Evolutionary conservation across 202 grass and related monocot genomes (phyloP).

Genomic region (Zizania palustris): DNA sequence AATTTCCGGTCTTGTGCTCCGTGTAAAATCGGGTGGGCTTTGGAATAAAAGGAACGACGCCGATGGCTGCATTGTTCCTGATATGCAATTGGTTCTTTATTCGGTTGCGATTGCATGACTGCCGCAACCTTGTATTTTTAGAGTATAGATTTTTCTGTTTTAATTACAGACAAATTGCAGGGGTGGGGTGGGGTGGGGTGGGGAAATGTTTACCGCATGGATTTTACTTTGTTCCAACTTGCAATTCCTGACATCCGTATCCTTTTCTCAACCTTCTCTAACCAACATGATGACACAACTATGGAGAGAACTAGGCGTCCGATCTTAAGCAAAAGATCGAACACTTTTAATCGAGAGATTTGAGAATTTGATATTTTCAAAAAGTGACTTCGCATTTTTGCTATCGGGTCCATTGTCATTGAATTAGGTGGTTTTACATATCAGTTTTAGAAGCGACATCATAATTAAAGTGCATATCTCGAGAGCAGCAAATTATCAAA

Average conservation of each 20-base stretch:
- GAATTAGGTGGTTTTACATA: no score
- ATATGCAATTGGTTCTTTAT: slow-evolving; percentile 39
- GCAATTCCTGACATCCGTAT: not conserved
- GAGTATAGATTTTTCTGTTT: not conserved
- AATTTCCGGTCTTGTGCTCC: not conserved
- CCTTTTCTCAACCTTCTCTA: not conserved
- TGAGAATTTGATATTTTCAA: no score
- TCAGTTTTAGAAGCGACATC: no score
- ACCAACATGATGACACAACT: not conserved
- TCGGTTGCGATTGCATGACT: slow-evolving; percentile 20
- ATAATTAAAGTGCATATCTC: no score
- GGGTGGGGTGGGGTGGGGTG: not conserved
- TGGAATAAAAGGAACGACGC: slow-evolving; percentile 45
- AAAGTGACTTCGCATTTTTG: no score
- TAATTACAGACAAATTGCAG: not conserved
- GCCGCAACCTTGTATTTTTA: slow-evolving; percentile 38
- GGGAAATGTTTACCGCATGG: not conserved
- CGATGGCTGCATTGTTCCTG: slow-evolving; percentile 9
- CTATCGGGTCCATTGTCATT: no score
- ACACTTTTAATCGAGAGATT: no score
- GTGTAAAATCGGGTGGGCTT: slow-evolving; percentile 45
- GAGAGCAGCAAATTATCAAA: no score
- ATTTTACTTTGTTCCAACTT: not conserved
- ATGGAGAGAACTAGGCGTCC: no score
- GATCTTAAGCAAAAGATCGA: no score